Conservation (phyloP, 2,329 filamentous ascomycete genomes). For the Penicillium griseofulvum region DNA sequence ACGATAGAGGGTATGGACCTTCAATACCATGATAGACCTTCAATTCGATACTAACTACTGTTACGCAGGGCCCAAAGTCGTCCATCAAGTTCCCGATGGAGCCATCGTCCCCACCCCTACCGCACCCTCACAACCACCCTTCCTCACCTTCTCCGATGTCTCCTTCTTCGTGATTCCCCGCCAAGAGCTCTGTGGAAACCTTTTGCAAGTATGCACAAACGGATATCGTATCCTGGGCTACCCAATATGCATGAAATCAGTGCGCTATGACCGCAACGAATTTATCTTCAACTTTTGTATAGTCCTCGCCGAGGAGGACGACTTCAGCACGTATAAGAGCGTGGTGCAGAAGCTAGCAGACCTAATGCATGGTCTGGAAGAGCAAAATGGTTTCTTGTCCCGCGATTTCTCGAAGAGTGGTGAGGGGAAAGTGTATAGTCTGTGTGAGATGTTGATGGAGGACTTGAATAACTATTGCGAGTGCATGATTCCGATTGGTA, state of each 20-base stretch:
- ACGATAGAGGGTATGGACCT: conserved; percentile 50
- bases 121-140: conserved; percentile 54
- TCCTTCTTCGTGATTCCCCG: conserved; percentile 92
- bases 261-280: conserved; percentile 84
- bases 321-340: conserved; percentile 76
- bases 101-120: conserved; percentile 52
- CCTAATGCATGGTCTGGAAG: conserved; percentile 85
- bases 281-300: conserved; percentile 99
- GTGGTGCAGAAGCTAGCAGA: conserved; percentile 83
- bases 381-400: conserved; percentile 77
- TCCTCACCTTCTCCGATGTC: conserved; percentile 82
- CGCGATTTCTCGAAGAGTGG: conserved; percentile 45
- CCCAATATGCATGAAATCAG: conserved; percentile 80
- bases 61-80: conserved; percentile 57
- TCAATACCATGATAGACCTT: neutral
- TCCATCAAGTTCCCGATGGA: conserved; percentile 63
- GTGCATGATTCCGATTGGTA: conserved; percentile 96
- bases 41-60: conserved; percentile 6
- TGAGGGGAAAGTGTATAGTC: conserved; percentile 58
- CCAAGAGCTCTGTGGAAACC: conserved; percentile 90
- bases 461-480: conserved; percentile 96
- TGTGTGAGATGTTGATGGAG: conserved; percentile 84
- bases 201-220: conserved; percentile 68
- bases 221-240: conserved; percentile 82
- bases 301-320: conserved; percentile 67